Conservation (phyloP, 2,329 filamentous ascomycete genomes). For the Exophiala phaeomuriformis region DNA sequence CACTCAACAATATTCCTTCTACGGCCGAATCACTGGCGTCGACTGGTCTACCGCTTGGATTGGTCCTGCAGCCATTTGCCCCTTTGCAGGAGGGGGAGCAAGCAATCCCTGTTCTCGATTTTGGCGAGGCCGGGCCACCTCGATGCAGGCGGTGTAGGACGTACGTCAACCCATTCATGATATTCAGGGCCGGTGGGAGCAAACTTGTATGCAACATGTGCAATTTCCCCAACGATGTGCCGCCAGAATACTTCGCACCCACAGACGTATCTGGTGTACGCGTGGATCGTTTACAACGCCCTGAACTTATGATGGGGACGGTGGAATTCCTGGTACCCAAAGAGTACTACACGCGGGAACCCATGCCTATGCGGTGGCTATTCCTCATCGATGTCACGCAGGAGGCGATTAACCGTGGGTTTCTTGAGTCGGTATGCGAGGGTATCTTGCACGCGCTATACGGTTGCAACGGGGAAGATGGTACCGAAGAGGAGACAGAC, state of each 20-base stretch:
- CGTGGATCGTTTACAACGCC: constrained; percentile 78
- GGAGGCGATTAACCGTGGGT: constrained; percentile 83
- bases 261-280: constrained; percentile 79
- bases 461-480: constrained; percentile 52
- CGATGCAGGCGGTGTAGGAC: constrained; percentile 86
- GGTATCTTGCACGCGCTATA: constrained; percentile 82
- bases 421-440: constrained; percentile 81
- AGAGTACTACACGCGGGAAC: constrained; percentile 96
- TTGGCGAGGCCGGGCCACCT: constrained; percentile 83
- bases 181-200: constrained; percentile 86
- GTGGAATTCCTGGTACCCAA: constrained; percentile 96
- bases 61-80: constrained; percentile 83
- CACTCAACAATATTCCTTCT: constrained; percentile 85
- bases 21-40: constrained; percentile 70
- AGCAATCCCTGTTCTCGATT: constrained; percentile 85
- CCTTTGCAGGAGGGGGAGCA: constrained; percentile 75
- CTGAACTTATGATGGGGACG: constrained; percentile 82
- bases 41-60: constrained; percentile 76
- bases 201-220: constrained; percentile 98
- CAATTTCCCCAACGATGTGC: constrained; percentile 91
- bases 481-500: constrained; percentile 48
- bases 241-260: constrained; percentile 86
- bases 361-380: constrained; percentile 76
- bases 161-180: constrained; percentile 99
- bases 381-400: constrained; percentile 92